Conservation (phyloP, 2,329 filamentous ascomycete species). For the Arthrinium phaeospermum region DNA sequence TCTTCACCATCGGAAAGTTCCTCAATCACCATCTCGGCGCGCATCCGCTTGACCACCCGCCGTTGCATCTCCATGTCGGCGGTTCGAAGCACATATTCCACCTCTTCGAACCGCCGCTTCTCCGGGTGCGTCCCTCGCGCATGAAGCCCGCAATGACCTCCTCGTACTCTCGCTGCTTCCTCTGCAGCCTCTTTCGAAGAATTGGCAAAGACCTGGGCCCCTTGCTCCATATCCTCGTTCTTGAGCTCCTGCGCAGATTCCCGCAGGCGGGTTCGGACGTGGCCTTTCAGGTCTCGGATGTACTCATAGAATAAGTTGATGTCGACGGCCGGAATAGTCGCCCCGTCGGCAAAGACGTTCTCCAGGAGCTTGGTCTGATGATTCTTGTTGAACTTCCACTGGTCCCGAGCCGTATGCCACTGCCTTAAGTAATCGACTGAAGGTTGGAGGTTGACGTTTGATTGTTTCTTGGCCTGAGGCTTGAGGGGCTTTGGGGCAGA, state of each 20-base stretch:
- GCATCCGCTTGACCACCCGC: slow-evolving; percentile 67
- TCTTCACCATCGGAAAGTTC: slow-evolving; percentile 58
- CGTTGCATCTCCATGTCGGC: slow-evolving; percentile 58
- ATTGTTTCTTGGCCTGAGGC: slow-evolving; percentile 35
- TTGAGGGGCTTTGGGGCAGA: slow-evolving; percentile 35
- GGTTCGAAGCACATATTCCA: slow-evolving; percentile 55
- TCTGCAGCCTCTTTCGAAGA: slow-evolving; percentile 53
- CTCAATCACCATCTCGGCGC: slow-evolving; percentile 62
- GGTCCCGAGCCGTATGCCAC: slow-evolving; percentile 71
- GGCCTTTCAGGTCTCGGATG: slow-evolving; percentile 78
- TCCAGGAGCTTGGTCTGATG: slow-evolving; percentile 86
- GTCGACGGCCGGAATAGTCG: slow-evolving; percentile 72
- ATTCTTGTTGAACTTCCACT: slow-evolving; percentile 98
- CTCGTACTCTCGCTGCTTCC: slow-evolving; percentile 62
- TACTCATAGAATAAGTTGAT: slow-evolving; percentile 76
- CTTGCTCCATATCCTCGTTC: slow-evolving; percentile 59
- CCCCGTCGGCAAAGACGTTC: slow-evolving; percentile 74
- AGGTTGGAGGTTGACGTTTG: slow-evolving; percentile 59
- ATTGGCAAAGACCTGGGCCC: slow-evolving; percentile 54
- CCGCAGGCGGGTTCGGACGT: slow-evolving; percentile 70
- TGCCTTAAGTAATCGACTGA: slow-evolving; percentile 78
- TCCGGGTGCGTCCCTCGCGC: slow-evolving; percentile 39
- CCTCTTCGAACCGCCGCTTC: slow-evolving; percentile 58
- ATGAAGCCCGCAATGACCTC: slow-evolving; percentile 58
- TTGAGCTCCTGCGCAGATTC: slow-evolving; percentile 69